A percentile compares a stretch with the other conserved stretches of the same genome.
Evolutionary conservation across 2,329 filamentous ascomycete genomes (phyloP).

Genomic region (Tetracladium maxilliforme): DNA sequence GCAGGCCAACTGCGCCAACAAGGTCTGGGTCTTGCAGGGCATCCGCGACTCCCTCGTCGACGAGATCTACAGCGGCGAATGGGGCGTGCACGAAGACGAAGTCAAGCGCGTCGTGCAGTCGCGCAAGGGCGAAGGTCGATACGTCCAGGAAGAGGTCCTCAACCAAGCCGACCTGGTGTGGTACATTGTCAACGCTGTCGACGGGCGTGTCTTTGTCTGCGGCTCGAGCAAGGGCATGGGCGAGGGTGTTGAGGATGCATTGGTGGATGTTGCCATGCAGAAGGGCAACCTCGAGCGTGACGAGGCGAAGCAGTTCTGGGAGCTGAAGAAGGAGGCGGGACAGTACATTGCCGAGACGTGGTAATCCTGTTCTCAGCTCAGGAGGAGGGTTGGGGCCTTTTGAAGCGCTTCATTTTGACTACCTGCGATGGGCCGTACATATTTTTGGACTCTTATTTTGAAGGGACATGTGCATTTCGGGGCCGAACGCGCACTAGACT

Average conservation of each 20-base stretch:
- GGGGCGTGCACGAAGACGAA: constrained; percentile 82
- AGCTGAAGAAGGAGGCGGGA: constrained; percentile 77
- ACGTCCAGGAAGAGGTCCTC: constrained; percentile 90
- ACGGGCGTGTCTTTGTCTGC: constrained; percentile 92
- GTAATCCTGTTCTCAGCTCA: too few relatives aligned
- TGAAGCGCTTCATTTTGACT: too few relatives aligned
- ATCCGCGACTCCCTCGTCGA: constrained; percentile 89
- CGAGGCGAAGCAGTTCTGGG: constrained; percentile 80
- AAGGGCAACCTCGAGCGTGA: constrained; percentile 77
- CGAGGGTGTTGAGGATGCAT: constrained; percentile 78
- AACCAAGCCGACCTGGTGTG: constrained; percentile 93
- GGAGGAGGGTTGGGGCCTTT: too few relatives aligned
- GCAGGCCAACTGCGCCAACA: constrained; percentile 92
- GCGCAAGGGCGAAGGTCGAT: constrained; percentile 64
- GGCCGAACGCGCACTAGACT: too few relatives aligned
- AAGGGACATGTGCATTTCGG: too few relatives aligned
- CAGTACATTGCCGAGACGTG: constrained; percentile 87
- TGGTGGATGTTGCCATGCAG: constrained; percentile 81
- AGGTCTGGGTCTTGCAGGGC: constrained; percentile 92
- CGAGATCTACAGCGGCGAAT: constrained; percentile 92
- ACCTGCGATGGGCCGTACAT: too few relatives aligned
- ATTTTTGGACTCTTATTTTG: too few relatives aligned
- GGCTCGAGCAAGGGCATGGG: constrained; percentile 95
- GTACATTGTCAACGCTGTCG: constrained; percentile 94
- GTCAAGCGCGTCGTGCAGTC: constrained; percentile 73